Evolutionary conservation across 805 yeast species (phyloP), one percentile per base, ranked within the genome.

Genomic region (Yarrowia sp.): DNA sequence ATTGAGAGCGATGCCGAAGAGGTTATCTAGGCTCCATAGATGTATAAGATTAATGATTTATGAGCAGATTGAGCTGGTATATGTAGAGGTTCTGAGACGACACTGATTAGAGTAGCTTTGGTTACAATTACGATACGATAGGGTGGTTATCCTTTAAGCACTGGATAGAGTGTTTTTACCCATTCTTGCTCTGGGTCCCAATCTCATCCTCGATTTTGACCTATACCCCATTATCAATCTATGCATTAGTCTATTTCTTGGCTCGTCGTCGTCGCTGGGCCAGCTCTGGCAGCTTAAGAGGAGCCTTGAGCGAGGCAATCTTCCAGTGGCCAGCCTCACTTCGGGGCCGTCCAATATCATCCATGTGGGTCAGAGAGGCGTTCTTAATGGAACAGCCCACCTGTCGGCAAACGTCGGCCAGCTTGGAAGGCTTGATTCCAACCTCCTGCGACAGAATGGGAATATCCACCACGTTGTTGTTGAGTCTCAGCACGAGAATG

Each of bases 391-490:
- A 75, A 70, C 97, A 93, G 67, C 99, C 99, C 67, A 93, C 77
- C 14, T 92, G 88, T 74, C 85, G 87, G 76, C 89, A 86, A 65
- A 95, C 79, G 35, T 83, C 83, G 4, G 81, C 83, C 65, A 91
- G 77, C 71, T 84, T 85, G 12, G 90, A 82, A 38, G 96, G 92
- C 72, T 90, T 90, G 73, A 92, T 75, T 56, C 90, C 86, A 66
- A 95, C 79, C 74, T 92, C 98, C 68, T 87, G 85, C 1, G 97
- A 93, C 68, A 93, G 77, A 21, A 96, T 96, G 2, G 89, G 81
- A 41, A 92, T 77, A 70, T 89, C 95, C 19, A 90, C 84, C 68
- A 82, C 79, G 77, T 85, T 93, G 67, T 83, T 85, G 74, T 90
- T 90, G 65, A 92, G 80, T 74, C 88, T 93, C 72, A 95, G 78